Conservation (phyloP, 106 monocot genomes). For the Alisma plantagoaquatica region DNA sequence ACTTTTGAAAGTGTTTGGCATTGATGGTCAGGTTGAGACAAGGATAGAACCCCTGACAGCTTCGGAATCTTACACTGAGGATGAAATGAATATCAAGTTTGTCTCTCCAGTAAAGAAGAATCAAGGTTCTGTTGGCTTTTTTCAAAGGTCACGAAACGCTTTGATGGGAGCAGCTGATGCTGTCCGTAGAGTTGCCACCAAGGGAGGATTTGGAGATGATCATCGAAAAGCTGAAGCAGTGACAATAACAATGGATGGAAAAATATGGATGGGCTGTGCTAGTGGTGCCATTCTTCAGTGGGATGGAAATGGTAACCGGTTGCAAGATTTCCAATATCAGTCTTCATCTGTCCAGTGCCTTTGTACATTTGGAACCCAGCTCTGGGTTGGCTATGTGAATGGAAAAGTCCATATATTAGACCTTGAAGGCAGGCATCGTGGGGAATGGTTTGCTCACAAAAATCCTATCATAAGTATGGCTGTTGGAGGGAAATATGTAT, state of each 20-base stretch:
- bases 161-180: conserved; percentile 93
- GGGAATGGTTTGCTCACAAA: conserved; percentile 78
- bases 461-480: conserved; percentile 77
- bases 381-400: conserved; percentile 84
- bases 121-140: conserved; percentile 67
- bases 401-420: conserved; percentile 70
- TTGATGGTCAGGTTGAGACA: conserved; percentile 76
- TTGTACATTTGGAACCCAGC: conserved; percentile 53
- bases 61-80: conserved; percentile 44
- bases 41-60: conserved; percentile 38
- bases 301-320: conserved; percentile 89
- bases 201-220: conserved; percentile 78
- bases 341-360: conserved; percentile 59
- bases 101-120: conserved; percentile 58
- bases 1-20: conserved; percentile 75
- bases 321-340: conserved; percentile 65
- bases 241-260: conserved; percentile 55
- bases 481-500: conserved; percentile 57
- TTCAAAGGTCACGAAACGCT: conserved; percentile 90
- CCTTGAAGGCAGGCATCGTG: conserved; percentile 69
- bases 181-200: conserved; percentile 76
- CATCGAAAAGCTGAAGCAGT: conserved; percentile 67
- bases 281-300: conserved; percentile 80
- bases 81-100: conserved; percentile 74
- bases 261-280: conserved; percentile 77